phyloP scores from a whole-genome alignment of 2,329 filamentous ascomycete genomes.

The Colletotrichum lentis region DNA sequence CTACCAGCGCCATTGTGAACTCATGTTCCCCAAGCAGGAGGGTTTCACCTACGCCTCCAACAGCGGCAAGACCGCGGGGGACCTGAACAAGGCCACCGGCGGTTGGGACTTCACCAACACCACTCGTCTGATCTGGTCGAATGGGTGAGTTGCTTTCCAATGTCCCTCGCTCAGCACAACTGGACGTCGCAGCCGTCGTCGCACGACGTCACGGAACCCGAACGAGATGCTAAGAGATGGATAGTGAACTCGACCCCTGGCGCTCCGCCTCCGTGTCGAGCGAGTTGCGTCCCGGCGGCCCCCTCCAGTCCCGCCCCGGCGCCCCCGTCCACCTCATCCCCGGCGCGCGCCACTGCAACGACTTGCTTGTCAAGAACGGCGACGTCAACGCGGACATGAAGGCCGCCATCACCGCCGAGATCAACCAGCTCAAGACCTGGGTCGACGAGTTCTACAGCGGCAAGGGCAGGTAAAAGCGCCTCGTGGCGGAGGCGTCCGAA shows the following conservation, averaged over 20 bases:
- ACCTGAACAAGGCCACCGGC: slow-evolving; percentile 63
- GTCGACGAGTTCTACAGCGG: slow-evolving; percentile 56
- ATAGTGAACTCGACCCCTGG: slow-evolving; percentile 66
- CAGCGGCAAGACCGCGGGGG: slow-evolving; percentile 54
- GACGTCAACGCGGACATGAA: slow-evolving; percentile 54
- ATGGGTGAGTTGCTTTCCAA: slow-evolving; percentile 49
- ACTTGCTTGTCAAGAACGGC: slow-evolving; percentile 58
- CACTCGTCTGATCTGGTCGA: slow-evolving; percentile 64
- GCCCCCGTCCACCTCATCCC: slow-evolving; percentile 63
- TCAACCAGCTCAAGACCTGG: slow-evolving; percentile 62
- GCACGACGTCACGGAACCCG: too few species aligned
- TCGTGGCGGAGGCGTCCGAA: background rate
- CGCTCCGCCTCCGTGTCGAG: slow-evolving; percentile 61
- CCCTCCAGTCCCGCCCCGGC: slow-evolving; percentile 55
- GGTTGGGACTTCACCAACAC: slow-evolving; percentile 60
- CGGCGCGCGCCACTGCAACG: slow-evolving; percentile 64
- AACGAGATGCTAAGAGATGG: slow-evolving; percentile 39
- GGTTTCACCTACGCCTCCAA: slow-evolving; percentile 59
- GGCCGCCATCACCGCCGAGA: slow-evolving; percentile 55
- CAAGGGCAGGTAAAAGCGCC: slow-evolving; percentile 13
- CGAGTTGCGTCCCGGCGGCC: slow-evolving; percentile 62
- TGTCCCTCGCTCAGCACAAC: slow-evolving; percentile 17
- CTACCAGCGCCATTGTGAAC: slow-evolving; percentile 62
- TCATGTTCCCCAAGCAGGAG: slow-evolving; percentile 62
- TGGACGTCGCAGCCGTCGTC: slow-evolving; percentile 2